Evolutionary conservation across 2,329 filamentous ascomycete species (phyloP), one percentile per base, ranked within the genome.

Genomic region (Cadophora gregata): DNA sequence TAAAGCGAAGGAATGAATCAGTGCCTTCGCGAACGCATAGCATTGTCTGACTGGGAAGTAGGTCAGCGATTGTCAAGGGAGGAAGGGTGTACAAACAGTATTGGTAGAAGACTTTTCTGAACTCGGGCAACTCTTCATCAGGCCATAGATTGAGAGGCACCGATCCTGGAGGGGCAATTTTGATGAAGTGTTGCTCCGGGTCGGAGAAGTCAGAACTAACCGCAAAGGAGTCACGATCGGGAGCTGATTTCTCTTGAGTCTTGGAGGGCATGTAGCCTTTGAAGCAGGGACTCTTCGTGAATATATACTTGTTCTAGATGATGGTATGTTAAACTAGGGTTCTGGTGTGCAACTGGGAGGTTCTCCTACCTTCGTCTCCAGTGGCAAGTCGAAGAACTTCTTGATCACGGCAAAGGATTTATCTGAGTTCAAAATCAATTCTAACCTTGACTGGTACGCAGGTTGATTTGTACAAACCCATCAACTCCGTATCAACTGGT

Each of bases 61-160:
- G 7, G 10, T 45, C 33, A 55, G 33, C 31, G 19, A 12, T 16
- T 29, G 6, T 12, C 29, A 25, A 25, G 10, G 27, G 14, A n/a
- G 29, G 50, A 16, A 16, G 19, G 5, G 36, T 42, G 24, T 31
- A 59, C 62, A 21, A 36, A 59, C 62, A 64, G 27, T 64, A 64
- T 16, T 58, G 29, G 19, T 64, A 64, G 24, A 64, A 38, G 16
- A 50, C 51, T 25, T 59, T 64, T 7, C 51, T 36, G n/a, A 64
- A 59, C 29, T 64, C 62, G n/a, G 62, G 62, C 1, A 64, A n/a
- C 19, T 48, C 53, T 6, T 58, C 51, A 10, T 64, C 62, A 58
- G 62, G 62, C 62, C 62, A 64, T 36, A 59, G 62, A 36, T 64
- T 64, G 24, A 64, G 62, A n/a, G 53, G 25, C 4, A 59, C 38